Evolutionary conservation across 1,284 basidiomycete species (phyloP).

Genomic region (Microbotryum saponariae): DNA sequence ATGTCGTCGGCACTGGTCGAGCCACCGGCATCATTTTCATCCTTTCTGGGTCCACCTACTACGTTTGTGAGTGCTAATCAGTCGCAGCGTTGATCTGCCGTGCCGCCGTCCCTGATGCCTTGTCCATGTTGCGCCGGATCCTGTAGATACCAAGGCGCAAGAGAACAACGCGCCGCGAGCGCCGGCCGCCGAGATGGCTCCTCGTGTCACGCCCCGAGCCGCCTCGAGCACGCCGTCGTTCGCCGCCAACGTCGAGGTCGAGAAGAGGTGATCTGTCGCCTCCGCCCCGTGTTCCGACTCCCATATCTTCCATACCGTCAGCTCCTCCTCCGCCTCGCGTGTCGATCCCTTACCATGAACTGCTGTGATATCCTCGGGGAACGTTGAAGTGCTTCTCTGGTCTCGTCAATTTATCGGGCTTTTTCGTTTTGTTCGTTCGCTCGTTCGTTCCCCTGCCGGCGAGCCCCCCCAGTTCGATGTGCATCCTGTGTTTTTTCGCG

Average conservation of each 20-base stretch:
- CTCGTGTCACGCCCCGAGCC: no score
- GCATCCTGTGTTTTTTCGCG: not conserved
- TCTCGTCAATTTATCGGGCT: no score
- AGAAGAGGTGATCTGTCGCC: not conserved
- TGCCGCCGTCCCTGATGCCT: no score
- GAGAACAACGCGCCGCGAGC: slow-evolving; percentile 21
- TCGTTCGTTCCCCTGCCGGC: not conserved
- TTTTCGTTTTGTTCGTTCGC: no score
- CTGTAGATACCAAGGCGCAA: slow-evolving; percentile 32
- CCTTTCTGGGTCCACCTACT: slow-evolving; percentile 67
- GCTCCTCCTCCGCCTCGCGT: no score
- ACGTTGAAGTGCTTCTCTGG: no score
- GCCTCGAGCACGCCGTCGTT: not conserved
- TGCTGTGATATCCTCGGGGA: no score
- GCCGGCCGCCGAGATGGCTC: not conserved
- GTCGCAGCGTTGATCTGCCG: no score
- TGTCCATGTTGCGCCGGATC: no score
- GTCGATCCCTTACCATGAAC: no score
- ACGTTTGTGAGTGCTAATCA: slow-evolving; percentile 53
- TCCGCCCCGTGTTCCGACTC: no score
- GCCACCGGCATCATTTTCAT: slow-evolving; percentile 69
- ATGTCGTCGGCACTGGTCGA: slow-evolving; percentile 68
- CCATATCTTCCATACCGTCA: no score
- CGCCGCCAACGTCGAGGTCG: not conserved
- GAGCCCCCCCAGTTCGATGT: not conserved